Conservation (phyloP, 2,329 filamentous ascomycete genomes). For the Cercospora zeina region DNA sequence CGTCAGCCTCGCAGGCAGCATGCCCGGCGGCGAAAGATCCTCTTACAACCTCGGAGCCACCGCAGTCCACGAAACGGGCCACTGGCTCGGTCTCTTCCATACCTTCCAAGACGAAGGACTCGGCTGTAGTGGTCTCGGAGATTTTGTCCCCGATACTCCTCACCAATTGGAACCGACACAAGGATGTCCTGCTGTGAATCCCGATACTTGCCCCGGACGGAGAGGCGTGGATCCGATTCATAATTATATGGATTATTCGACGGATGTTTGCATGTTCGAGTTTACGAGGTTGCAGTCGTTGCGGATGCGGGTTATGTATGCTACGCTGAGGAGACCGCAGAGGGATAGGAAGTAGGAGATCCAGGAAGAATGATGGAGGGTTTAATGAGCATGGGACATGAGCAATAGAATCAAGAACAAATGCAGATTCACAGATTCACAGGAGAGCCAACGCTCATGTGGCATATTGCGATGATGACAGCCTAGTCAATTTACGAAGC, state of each 20-base stretch:
- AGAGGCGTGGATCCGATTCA: conserved; percentile 52
- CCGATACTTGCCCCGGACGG: conserved; percentile 49
- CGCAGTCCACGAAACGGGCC: conserved; percentile 46
- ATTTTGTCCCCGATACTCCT: conserved; percentile 46
- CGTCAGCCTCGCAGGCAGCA: conserved; percentile 54
- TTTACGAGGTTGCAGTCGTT: conserved; percentile 11
- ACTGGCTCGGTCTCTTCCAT: conserved; percentile 38
- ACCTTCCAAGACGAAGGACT: conserved; percentile 13
- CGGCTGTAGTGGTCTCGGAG: conserved; percentile 43
- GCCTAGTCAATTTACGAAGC: too few species aligned
- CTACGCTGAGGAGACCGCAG: conserved; percentile 9
- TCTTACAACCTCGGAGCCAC: conserved; percentile 47
- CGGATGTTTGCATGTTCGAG: conserved; percentile 14
- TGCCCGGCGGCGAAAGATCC: conserved; percentile 51
- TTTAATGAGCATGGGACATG: neutral
- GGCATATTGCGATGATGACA: too few species aligned
- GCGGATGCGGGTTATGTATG: conserved; percentile 22
- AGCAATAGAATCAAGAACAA: too few species aligned
- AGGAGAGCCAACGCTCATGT: too few species aligned
- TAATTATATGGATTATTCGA: conserved; percentile 52
- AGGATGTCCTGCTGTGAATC: conserved; percentile 47
- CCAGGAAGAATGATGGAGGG: neutral
- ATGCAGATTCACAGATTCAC: too few species aligned
- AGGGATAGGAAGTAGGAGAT: conserved; percentile 1
- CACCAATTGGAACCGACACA: conserved; percentile 43